Evolutionary conservation across 495 filamentous ascomycete species (phyloP), one percentile per base, ranked within the genome.

Genomic region (Penicillium pancosmium): DNA sequence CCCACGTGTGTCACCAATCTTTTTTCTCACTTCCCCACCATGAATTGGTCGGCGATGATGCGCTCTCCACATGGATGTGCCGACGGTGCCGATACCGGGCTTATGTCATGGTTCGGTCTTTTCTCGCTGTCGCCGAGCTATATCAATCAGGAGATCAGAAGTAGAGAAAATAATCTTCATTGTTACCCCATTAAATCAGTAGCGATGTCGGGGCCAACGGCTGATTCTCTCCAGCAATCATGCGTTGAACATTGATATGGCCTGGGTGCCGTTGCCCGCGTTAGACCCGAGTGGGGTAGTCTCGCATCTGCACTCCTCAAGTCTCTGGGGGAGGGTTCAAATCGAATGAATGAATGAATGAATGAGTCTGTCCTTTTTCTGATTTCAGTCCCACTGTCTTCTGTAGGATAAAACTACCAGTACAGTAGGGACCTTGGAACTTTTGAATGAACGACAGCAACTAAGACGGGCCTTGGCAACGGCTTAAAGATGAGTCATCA

Each of bases 51-150:
- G 27, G 43, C 55, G 55, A 61, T 65, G 59, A 62, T 62, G 56
- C 52, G 55, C 58, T 54, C 48, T 52, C 56, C 56, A 56, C 31
- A 52, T 55, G 31, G 36, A 44, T 41, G 50, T 44, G 51, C 48
- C 36, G 46, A 48, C 46, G 57, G 38, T 48, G 56, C 59, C 56
- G 63, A 62, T 62, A 62, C 56, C 63, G 63, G 63, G 23, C 15
- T 66, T 60, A 59, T 62, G 63, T 66, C 63, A 62, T 38, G 5
- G 4, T 27, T 66, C 63, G 59, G 63, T 15, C 23, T 54, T 51
- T 55, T 53, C 50, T 57, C 52, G 43, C 25, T 2, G 34, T 40
- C 41, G 52, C 55, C 55, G 56, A 59, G 15, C 4, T 35, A 49
- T 44, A 59, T 4, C 19, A 21, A 6, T 18, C 5, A 12, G 46